Base-by-base conservation (phyloP, 75 land plant species). In the Picea sitchensis region DNA sequence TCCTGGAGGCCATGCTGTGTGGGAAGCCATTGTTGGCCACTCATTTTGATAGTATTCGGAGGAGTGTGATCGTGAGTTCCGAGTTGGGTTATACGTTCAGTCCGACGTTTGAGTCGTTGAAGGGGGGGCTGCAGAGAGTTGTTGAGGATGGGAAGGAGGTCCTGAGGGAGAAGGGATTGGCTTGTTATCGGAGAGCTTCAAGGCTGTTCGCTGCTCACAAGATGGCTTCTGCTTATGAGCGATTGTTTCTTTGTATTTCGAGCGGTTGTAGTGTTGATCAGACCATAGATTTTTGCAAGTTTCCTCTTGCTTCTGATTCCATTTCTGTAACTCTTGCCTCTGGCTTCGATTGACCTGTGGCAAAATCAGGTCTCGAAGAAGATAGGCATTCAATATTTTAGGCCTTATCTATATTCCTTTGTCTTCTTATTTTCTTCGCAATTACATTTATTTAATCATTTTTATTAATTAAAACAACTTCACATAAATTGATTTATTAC, bases 141-240 rank as follows among this genome's bases (percentile, higher is more conserved):
- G 62, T 81, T 44, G 31, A 47, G 18, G 91, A 91, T 78, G 98
- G 95, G 7, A 74, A 60, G 31, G 86, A 30, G 1, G 82, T 68
- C 14, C 32, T 93, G 64, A 69, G 72, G 82, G 38, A 77, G 59
- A 95, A 90, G 80, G 98, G 93, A 3, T 31, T 76, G 80, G 61
- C 63, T 17, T 91, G 87, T 51, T 86, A 82, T 56, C 58, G 72
- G 21, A 82, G 84, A 61, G 96, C 90, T 12, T 0, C 81, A 64
- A 30, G 65, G 5, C 59, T 93, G 79, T 95, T 91, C 80, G 91
- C 96, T 20, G 94, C 96, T 63, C 82, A 81, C 11, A 93, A 95
- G 79, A 95, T 93, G 98, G 88, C 86, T n/a, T 81, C 88, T 41
- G 89, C 94, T 20, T 95, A 93, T 83, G 96, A 95, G 62, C 32